A percentile compares a stretch with the other conserved stretches of the same genome.
Evolutionary conservation across 164 flowering plant species (phyloP).

Genomic region (Platanus orientalis): DNA sequence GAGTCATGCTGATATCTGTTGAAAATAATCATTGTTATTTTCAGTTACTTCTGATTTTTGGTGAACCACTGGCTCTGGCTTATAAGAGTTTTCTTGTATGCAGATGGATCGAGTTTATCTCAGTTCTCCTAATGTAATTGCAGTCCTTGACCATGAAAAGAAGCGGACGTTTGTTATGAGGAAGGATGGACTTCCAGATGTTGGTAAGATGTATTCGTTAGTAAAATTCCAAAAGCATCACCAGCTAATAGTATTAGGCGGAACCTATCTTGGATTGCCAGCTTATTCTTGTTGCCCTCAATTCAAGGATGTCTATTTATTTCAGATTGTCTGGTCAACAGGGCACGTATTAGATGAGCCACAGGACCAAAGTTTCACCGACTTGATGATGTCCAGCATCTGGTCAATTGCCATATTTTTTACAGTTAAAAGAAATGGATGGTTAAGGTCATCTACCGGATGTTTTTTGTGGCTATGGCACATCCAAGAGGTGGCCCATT

Average conservation of each 20-base stretch:
- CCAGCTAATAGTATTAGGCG: background rate
- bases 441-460: too few species aligned
- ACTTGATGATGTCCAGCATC: too few species aligned
- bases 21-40: background rate
- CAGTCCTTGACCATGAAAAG: constrained; percentile 92
- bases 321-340: too few species aligned
- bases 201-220: constrained; percentile 46
- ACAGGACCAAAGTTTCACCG: too few species aligned
- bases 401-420: too few species aligned
- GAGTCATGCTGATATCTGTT: background rate
- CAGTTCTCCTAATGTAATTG: constrained; percentile 62
- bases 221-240: background rate
- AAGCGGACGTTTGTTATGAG: constrained; percentile 73
- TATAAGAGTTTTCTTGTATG: background rate
- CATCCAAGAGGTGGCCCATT: too few species aligned
- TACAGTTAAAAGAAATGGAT: too few species aligned
- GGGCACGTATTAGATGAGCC: too few species aligned
- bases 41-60: background rate
- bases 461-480: too few species aligned
- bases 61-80: background rate
- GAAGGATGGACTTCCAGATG: constrained; percentile 92
- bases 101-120: constrained; percentile 90
- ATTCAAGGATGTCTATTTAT: too few species aligned
- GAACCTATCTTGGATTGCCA: background rate
- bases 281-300: too few species aligned